A percentile compares a stretch with the other conserved stretches of the same genome.
Evolutionary conservation across 352 stramenopile species (phyloP).

Genomic region (Phytopythium mirpurense): DNA sequence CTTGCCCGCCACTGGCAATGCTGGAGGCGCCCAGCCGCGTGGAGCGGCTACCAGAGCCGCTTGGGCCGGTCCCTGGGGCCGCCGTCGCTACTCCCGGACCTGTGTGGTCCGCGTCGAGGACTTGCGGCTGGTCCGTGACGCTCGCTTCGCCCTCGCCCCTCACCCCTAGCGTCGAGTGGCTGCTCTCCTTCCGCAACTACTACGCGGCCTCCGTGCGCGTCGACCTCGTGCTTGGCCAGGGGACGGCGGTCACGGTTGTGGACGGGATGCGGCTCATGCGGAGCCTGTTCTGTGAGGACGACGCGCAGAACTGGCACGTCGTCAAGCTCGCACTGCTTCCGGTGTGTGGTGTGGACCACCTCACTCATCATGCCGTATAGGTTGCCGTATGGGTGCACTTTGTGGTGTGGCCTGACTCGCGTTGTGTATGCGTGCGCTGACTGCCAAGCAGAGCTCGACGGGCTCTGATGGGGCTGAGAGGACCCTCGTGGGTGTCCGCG

Average conservation of each 20-base stretch:
- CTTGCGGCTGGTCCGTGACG: slow-evolving; percentile 33
- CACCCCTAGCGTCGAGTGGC: slow-evolving; percentile 10
- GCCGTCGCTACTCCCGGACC: not conserved
- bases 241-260: slow-evolving; percentile 32
- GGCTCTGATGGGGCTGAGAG: not conserved
- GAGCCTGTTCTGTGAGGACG: slow-evolving; percentile 53
- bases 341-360: slow-evolving; percentile 13
- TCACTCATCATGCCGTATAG: no score
- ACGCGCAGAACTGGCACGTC: slow-evolving; percentile 67
- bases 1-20: not conserved
- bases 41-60: not conserved
- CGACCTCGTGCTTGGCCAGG: slow-evolving; percentile 42
- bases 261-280: slow-evolving; percentile 44
- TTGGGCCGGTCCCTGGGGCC: not conserved
- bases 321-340: slow-evolving; percentile 37
- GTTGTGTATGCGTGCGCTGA: no score
- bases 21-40: not conserved
- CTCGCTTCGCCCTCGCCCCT: slow-evolving; percentile 16
- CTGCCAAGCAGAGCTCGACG: no score
- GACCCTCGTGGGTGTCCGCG: slow-evolving; percentile 31
- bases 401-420: no score
- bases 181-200: slow-evolving; percentile 63
- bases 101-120: slow-evolving; percentile 23
- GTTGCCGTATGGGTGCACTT: no score
- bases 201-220: slow-evolving; percentile 53